phyloP scores from a whole-genome alignment of 257 asterid genomes.

The Solanum habrochaites region DNA sequence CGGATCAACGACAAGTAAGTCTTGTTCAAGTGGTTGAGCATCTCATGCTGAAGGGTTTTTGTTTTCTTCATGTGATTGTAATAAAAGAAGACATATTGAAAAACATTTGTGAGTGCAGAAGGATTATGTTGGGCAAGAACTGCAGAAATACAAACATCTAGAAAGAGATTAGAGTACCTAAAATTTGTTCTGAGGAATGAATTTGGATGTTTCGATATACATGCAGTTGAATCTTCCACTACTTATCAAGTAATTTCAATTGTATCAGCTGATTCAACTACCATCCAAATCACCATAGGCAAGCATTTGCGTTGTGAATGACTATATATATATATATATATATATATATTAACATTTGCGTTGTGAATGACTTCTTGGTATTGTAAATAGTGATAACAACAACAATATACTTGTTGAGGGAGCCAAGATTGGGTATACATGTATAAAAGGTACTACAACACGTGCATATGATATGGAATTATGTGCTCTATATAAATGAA shows the following conservation, averaged over 20 bases:
- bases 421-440: background rate
- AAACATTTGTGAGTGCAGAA: slow-evolving; percentile 23
- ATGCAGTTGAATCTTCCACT: slow-evolving; percentile 58
- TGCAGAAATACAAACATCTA: slow-evolving; percentile 77
- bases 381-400: background rate
- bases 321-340: no score
- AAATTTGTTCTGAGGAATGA: slow-evolving; percentile 67
- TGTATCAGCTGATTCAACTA: slow-evolving; percentile 53
- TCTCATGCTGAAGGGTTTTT: background rate
- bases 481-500: no score
- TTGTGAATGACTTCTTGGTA: background rate
- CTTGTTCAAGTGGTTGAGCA: background rate
- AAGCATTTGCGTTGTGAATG: no score
- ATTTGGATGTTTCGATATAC: slow-evolving; percentile 75
- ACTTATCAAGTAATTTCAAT: slow-evolving; percentile 64
- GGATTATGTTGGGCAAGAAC: slow-evolving; percentile 93
- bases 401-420: background rate
- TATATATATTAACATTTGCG: background rate
- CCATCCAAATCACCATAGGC: slow-evolving; percentile 59
- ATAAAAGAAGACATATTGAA: background rate
- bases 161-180: slow-evolving; percentile 82
- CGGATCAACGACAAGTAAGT: background rate
- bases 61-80: background rate
- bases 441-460: background rate
- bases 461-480: no score